These are phyloP conservation scores for Beauveria rudraprayagi DNA, from an alignment of 2,329 filamentous ascomycete species.

Conservation along the genomic window DNA sequence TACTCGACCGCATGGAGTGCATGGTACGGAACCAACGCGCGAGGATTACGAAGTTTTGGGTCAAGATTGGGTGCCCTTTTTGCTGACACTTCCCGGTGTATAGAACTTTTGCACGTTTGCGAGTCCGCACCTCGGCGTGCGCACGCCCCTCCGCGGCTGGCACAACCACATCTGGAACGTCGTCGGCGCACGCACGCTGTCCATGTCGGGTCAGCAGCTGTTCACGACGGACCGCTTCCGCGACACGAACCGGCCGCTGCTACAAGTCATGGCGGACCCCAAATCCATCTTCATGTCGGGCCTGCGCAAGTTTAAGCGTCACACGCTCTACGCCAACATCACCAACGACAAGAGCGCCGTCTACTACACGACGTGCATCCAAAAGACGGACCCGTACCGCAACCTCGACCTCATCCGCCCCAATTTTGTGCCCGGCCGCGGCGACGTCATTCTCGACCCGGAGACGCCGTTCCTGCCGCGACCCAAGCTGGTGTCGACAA, in stretches of 20 bases:
- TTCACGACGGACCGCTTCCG: constrained; percentile 84
- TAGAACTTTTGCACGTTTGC: constrained; percentile 92
- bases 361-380: constrained; percentile 76
- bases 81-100: background rate
- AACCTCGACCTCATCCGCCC: constrained; percentile 59
- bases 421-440: constrained; percentile 67
- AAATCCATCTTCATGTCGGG: constrained; percentile 79
- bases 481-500: constrained; percentile 22
- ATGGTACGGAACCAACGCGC: constrained; percentile 38
- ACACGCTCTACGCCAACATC: constrained; percentile 77
- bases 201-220: constrained; percentile 75
- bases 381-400: constrained; percentile 68
- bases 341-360: constrained; percentile 76
- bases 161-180: constrained; percentile 68
- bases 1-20: constrained; percentile 72
- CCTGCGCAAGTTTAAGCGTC: constrained; percentile 65
- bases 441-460: constrained; percentile 67
- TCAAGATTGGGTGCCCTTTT: no score
- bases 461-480: constrained; percentile 49
- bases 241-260: constrained; percentile 69
- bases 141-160: constrained; percentile 59
- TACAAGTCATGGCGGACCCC: constrained; percentile 74
- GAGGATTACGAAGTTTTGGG: constrained; percentile 10
- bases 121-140: constrained; percentile 71
- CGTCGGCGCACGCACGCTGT: constrained; percentile 73